Base-by-base conservation (phyloP, 768 basidiomycete species). In the Chalciporus chontae region DNA sequence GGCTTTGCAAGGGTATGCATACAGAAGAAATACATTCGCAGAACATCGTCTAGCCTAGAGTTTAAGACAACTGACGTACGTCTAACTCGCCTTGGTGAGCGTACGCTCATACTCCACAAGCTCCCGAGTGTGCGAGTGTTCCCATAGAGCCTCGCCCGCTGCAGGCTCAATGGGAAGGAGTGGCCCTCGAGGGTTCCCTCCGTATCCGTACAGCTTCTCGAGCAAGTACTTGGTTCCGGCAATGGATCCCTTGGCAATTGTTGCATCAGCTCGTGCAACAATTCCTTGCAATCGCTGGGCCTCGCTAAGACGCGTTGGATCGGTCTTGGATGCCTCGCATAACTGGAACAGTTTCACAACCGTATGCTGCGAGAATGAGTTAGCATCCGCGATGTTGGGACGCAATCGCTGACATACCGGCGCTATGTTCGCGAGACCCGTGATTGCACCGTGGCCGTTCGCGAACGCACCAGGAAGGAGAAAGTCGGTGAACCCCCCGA, bases 401-500 rank as follows among this genome's bases (percentile, higher is more conserved):
- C 43, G 26, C 29, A 31, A 9, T 44, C 36, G 56, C 78, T 51
- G 58, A 85, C 26, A 26, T 26, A 26, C 89, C 9, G 90, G 90
- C 40, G 87, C 83, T 48, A 94, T 64, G 64, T 94, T 94, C 8
- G 79, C 91, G 17, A 94, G 81, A 40, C 93, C 93, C 29, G 88
- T 92, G 64, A 95, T 95, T 42, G 90, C 91, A 41, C 94, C 94
- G 58, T 94, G 85, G 3, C 78, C 91, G 53, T 84, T 82, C 26
- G 78, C 85, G 61, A 81, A 83, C 2, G 79, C 66, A 6, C 90
- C 80, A 4, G 93, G 82, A 29, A 86, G 72, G 50, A 95, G 65
- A 68, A 92, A 91, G 71, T 96, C 94, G 52, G 78, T 74, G 67
- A 80, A 96, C 8, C 93, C 94, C 36, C 90, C 91, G 18, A 94